Evolutionary conservation across 148 eudicot species (phyloP).

Genomic region (Chenopodium formosanum): DNA sequence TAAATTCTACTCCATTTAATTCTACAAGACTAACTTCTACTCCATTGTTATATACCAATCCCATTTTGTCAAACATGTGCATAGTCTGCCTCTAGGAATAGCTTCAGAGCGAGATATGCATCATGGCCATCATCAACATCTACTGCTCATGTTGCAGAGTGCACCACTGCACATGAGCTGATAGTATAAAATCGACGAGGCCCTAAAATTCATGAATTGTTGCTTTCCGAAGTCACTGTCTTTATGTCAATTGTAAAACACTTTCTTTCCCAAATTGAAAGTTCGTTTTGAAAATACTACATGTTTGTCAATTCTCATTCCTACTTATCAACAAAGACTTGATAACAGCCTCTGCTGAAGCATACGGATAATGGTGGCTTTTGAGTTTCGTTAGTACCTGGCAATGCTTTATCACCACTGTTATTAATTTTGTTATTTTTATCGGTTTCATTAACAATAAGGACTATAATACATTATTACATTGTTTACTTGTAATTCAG

Average conservation of each 20-base stretch:
- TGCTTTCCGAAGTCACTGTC: neutral
- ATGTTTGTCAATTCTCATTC: neutral
- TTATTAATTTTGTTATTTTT: neutral
- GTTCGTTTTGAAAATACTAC: neutral
- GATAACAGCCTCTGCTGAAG: neutral
- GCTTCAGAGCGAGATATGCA: neutral
- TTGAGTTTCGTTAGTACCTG: neutral
- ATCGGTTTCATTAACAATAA: neutral
- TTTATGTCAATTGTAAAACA: neutral
- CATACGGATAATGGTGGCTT: neutral
- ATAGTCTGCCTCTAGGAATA: neutral
- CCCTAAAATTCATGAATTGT: neutral
- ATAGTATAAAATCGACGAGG: neutral
- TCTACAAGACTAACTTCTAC: too few relatives aligned
- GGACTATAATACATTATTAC: too few relatives aligned
- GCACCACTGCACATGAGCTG: neutral
- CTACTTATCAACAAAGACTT: neutral
- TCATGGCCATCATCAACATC: neutral
- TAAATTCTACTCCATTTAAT: too few relatives aligned
- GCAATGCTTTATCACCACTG: neutral
- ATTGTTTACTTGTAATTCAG: conserved; percentile 23
- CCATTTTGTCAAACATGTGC: neutral
- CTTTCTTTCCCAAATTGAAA: neutral
- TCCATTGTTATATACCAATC: neutral
- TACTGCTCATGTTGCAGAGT: neutral